A percentile compares a stretch with the other conserved stretches of the same genome.
phyloP scores from a whole-genome alignment of 139 green algal species.

The Tetradesmus lagerheimii region DNA sequence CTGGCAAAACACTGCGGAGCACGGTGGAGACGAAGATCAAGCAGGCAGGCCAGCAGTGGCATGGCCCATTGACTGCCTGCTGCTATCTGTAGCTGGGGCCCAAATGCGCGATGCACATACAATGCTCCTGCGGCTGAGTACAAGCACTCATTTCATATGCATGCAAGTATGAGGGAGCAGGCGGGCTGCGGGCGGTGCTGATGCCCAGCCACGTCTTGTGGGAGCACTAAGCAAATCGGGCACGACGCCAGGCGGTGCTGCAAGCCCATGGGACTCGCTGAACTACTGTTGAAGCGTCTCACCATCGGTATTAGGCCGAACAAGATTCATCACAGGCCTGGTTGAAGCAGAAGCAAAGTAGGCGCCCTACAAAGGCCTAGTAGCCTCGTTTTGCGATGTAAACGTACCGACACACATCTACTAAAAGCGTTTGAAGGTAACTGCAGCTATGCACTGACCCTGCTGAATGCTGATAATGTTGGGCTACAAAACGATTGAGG shows the following conservation, averaged over 20 bases:
- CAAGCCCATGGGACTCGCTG: not conserved
- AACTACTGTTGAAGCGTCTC: not conserved
- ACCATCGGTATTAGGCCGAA: slow-evolving; percentile 26
- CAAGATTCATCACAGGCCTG: not conserved
- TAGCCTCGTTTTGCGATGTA: too few relatives aligned
- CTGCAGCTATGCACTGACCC: not conserved
- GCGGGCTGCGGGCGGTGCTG: not conserved
- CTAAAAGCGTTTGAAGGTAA: not conserved
- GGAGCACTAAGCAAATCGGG: not conserved
- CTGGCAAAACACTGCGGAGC: not conserved
- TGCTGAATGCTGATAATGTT: not conserved
- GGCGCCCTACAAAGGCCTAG: not conserved
- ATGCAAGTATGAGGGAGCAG: not conserved
- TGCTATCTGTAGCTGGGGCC: not conserved
- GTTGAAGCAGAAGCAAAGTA: not conserved
- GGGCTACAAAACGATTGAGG: not conserved
- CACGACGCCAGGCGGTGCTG: not conserved
- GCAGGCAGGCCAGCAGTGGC: not conserved
- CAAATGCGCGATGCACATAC: not conserved
- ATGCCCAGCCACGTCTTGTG: not conserved
- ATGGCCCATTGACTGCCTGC: not conserved
- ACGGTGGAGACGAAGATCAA: not conserved
- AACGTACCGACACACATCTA: not conserved
- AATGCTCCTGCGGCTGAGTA: not conserved
- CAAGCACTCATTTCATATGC: not conserved